Conservation (phyloP, 2,329 filamentous ascomycete species). For the Penicillium nordicum region DNA sequence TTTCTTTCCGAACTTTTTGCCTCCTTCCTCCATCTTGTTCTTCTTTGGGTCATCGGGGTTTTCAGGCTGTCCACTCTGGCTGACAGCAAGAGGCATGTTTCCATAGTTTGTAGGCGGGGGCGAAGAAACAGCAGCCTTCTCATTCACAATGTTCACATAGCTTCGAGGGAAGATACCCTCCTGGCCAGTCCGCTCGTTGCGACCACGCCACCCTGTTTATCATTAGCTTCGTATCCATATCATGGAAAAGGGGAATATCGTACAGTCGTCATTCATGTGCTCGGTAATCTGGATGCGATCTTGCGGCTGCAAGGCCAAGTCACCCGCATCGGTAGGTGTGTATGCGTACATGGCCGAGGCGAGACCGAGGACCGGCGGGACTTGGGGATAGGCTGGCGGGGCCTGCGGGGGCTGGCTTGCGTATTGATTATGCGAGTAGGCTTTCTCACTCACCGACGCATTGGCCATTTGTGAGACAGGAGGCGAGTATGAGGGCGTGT, state of each 20-base stretch:
- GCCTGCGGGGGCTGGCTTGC: constrained; percentile 42
- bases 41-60: constrained; percentile 43
- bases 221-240: constrained; percentile 11
- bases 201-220: constrained; percentile 68
- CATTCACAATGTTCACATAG: constrained; percentile 73
- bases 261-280: constrained; percentile 93
- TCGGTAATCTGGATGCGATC: constrained; percentile 78
- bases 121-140: constrained; percentile 48
- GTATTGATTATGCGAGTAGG: constrained; percentile 27
- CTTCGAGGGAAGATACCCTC: constrained; percentile 95
- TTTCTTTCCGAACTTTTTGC: constrained; percentile 97
- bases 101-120: constrained; percentile 45
- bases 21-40: constrained; percentile 67
- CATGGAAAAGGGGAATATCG: constrained; percentile 13
- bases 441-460: constrained; percentile 43
- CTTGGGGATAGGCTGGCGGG: constrained; percentile 53
- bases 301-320: constrained; percentile 75
- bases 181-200: constrained; percentile 73
- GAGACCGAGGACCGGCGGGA: constrained; percentile 59
- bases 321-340: constrained; percentile 72
- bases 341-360: constrained; percentile 84
- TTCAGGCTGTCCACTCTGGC: constrained; percentile 51
- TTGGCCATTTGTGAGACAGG: constrained; percentile 40
- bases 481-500: constrained; percentile 40
- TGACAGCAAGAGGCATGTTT: constrained; percentile 73